Evolutionary conservation across 2,329 filamentous ascomycete genomes (phyloP).

Genomic region (Sporothrix mexicana): DNA sequence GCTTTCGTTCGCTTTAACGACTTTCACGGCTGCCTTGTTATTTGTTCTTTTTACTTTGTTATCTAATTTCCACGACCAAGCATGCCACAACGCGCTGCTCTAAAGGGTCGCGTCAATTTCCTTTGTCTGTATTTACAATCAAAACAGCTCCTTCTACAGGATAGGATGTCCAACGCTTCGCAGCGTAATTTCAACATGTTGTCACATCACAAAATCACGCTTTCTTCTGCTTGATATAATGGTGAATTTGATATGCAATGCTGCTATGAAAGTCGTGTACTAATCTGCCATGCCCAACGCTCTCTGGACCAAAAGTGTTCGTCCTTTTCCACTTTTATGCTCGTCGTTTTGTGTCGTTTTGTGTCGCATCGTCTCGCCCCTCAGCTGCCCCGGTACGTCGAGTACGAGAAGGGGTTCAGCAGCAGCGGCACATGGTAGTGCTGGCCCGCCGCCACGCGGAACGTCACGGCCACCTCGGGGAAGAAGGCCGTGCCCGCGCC

Average conservation of each 20-base stretch:
- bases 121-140: slow-evolving; percentile 6
- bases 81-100: neutral
- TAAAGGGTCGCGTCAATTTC: slow-evolving; percentile 13
- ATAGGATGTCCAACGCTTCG: slow-evolving; percentile 24
- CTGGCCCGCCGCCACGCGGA: slow-evolving; percentile 60
- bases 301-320: neutral
- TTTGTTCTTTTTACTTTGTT: neutral
- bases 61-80: slow-evolving; percentile 22
- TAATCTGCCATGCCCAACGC: neutral
- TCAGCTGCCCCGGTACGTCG: slow-evolving; percentile 79
- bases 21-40: slow-evolving; percentile 4
- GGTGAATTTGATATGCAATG: neutral
- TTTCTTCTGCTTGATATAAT: no score
- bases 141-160: slow-evolving; percentile 22
- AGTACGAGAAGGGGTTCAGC: slow-evolving; percentile 79
- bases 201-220: no score
- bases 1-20: neutral
- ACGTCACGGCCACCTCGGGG: slow-evolving; percentile 62
- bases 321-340: neutral
- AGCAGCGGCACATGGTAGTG: slow-evolving; percentile 82
- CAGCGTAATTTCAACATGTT: neutral
- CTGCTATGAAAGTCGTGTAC: slow-evolving; percentile 11
- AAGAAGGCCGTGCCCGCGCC: slow-evolving; percentile 65
- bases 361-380: no score
- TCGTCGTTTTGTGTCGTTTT: no score